Percentiles rank a stretch among this genome's conserved stretches.
Conservation (phyloP, 2,329 filamentous ascomycete genomes). For the Venturia carpophila region DNA sequence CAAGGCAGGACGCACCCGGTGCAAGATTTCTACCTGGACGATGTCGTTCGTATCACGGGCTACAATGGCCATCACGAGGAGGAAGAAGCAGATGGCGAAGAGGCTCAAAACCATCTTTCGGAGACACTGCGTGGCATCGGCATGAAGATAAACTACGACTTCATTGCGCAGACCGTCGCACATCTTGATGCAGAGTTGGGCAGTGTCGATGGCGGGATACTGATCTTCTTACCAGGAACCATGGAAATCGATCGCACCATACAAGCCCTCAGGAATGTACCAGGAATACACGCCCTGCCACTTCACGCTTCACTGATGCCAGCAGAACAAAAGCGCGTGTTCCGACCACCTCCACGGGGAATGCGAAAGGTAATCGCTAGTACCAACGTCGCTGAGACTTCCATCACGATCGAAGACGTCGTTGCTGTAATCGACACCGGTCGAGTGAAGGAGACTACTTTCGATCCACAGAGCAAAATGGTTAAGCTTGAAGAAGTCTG, state of each 20-base stretch:
- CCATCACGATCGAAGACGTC: conserved; percentile 96
- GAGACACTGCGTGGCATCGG: conserved; percentile 42
- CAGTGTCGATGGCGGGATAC: conserved; percentile 69
- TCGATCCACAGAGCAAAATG: conserved; percentile 87
- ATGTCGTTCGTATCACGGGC: conserved; percentile 71
- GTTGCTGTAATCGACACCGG: conserved; percentile 94
- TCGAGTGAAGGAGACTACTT: conserved; percentile 92
- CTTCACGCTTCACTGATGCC: conserved; percentile 89
- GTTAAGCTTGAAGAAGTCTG: conserved; percentile 89
- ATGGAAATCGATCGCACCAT: conserved; percentile 77
- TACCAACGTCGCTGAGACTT: conserved; percentile 96
- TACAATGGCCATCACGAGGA: conserved; percentile 39
- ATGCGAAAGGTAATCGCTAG: conserved; percentile 89
- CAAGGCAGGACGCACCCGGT: conserved; percentile 85
- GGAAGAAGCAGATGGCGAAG: conserved; percentile 42
- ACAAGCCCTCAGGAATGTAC: conserved; percentile 52
- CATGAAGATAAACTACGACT: conserved; percentile 82
- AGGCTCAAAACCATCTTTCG: conserved; percentile 33
- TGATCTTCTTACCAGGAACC: conserved; percentile 92
- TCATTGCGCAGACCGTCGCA: conserved; percentile 71
- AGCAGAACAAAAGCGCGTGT: conserved; percentile 79
- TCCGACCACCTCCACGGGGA: conserved; percentile 64
- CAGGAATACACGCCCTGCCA: conserved; percentile 69
- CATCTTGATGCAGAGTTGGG: conserved; percentile 73
- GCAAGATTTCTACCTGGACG: conserved; percentile 81